Conservation (phyloP, 352 stramenopile genomes). For the Thalassiosira gravida region DNA sequence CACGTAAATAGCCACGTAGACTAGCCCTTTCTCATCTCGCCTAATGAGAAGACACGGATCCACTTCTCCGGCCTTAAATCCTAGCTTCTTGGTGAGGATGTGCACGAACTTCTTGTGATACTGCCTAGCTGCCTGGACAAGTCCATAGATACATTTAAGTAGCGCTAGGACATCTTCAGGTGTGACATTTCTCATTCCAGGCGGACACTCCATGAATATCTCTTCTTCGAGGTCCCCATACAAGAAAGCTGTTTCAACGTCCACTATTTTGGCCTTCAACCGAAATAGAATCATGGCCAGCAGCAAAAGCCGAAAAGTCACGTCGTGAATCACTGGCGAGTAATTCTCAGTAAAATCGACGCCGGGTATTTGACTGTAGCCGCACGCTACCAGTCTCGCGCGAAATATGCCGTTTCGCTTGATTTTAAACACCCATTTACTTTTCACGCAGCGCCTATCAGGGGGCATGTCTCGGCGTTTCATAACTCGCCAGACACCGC, state of each 20-base stretch:
- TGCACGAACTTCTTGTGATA: conserved; percentile 25
- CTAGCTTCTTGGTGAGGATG: conserved; percentile 27
- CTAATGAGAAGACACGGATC: conserved; percentile 25
- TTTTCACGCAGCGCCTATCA: conserved; percentile 3
- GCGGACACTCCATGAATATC: conserved; percentile 32
- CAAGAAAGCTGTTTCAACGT: conserved; percentile 40
- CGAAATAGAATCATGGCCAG: conserved; percentile 1
- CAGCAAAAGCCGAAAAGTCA: conserved; percentile 23
- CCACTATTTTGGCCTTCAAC: conserved; percentile 10
- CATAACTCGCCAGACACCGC: background rate
- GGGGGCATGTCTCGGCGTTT: background rate
- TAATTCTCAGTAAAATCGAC: conserved; percentile 37
- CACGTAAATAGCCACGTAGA: conserved; percentile 27
- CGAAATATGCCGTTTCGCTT: conserved; percentile 26
- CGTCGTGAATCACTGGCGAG: conserved; percentile 25
- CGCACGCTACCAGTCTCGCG: conserved; percentile 12
- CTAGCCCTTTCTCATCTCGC: conserved; percentile 3
- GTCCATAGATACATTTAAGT: conserved; percentile 32
- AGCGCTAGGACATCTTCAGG: conserved; percentile 8
- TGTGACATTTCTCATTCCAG: conserved; percentile 7
- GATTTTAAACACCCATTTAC: conserved; percentile 36
- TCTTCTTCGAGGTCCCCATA: conserved; percentile 26
- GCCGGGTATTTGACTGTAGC: conserved; percentile 39
- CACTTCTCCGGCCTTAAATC: conserved; percentile 18
- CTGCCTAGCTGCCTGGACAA: conserved; percentile 29